Base-by-base conservation (phyloP, 139 green algal genomes). In the Chlamydomonas applanata region DNA sequence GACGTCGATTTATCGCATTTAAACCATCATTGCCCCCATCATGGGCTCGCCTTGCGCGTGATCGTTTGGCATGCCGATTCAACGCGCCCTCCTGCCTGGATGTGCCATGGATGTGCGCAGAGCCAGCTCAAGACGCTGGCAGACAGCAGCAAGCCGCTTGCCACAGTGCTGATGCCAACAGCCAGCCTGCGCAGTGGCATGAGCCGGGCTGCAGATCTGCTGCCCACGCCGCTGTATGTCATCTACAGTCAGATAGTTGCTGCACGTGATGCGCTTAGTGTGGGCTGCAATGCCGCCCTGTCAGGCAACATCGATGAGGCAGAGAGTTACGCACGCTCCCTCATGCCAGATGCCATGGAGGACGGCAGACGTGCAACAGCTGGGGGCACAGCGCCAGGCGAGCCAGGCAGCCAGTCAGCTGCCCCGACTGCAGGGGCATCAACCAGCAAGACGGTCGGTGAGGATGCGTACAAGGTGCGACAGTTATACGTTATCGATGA, bases 221-320 rank as follows among this genome's bases (percentile, higher is more conserved):
- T 93, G 29, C 87, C 89, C 17, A 65, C 79, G 40, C 81, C 87
- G 0, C 69, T 93, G 11, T 92, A 89, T 75, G 72, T 92, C 29
- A 44, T 90, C n/a, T 93, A 90, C 80, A 81, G 81, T 9, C 89
- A 92, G 76, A 63, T 93, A 1, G 68, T 72, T 24, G 82, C 83
- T 0, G 72, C 70, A 44, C 24, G 69, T 14, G 81, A 92, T 32
- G 82, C 80, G 9, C 72, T 89, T 3, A 69, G 72, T 13, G 59
- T 90, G 20, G 40, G 46, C n/a, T 76, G 89, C 59, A 69, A 71
- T 29, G 82, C 87, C 14, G 66, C 73, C 36, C 83, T 93, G 16
- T 11, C 63, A 0, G 88, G 88, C 45, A 61, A 14, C 4, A 17
- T 35, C 9, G 75, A 68, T 1, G 80, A 86, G 46, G 79, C 79